Conservation (phyloP, 306 rosid genomes). For the Quercus parvula region DNA sequence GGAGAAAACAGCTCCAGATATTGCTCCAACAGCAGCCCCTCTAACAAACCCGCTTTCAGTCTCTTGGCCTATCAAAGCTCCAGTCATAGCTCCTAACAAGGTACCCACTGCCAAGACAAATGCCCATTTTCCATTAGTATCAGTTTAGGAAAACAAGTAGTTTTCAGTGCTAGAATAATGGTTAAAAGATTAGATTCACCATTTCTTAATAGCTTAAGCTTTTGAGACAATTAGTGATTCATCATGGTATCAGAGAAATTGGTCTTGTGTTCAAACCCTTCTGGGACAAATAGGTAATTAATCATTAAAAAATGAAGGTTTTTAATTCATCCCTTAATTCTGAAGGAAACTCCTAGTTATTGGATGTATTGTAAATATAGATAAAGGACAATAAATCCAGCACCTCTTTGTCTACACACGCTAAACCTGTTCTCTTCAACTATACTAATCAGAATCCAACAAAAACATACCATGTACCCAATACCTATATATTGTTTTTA, state of each 20-base stretch:
- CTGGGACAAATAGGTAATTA: too few relatives aligned
- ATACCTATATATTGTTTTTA: slow-evolving; percentile 17
- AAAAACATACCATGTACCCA: slow-evolving; percentile 18
- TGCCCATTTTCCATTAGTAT: slow-evolving; percentile 7
- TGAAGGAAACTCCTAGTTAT: not conserved
- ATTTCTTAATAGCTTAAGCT: too few relatives aligned
- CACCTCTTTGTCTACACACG: not conserved
- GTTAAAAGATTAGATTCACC: too few relatives aligned
- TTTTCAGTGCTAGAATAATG: not conserved
- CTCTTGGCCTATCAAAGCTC: slow-evolving; percentile 98
- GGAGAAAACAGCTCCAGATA: slow-evolving; percentile 98
- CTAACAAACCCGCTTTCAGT: slow-evolving; percentile 97
- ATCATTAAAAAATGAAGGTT: not conserved
- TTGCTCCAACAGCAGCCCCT: slow-evolving; percentile 99
- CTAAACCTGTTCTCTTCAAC: not conserved
- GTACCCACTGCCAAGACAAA: slow-evolving; percentile 77
- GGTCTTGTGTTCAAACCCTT: too few relatives aligned
- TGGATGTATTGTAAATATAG: not conserved
- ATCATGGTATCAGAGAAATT: too few relatives aligned
- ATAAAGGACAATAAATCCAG: slow-evolving; percentile 1
- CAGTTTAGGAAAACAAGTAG: slow-evolving; percentile 6
- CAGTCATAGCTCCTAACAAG: slow-evolving; percentile 91
- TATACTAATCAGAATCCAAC: slow-evolving; percentile 18
- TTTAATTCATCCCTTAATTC: not conserved
- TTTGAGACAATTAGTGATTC: too few relatives aligned